Base-by-base conservation (phyloP, 1,139 yeast genomes). In the Candida sanyaensis region DNA sequence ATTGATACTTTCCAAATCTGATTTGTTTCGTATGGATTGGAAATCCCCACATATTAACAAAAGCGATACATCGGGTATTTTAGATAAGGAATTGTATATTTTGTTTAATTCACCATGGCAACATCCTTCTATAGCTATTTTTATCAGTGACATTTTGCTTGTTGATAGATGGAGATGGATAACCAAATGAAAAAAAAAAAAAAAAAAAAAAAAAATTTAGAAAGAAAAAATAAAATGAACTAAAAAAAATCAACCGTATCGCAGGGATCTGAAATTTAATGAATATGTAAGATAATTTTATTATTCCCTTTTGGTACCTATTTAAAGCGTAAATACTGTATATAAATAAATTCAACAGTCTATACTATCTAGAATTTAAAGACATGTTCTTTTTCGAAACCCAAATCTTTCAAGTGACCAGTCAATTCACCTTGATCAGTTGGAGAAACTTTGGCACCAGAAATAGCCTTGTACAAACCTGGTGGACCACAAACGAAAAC, bases 401-500 rank as follows among this genome's bases (percentile, higher is more conserved):
- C 97, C 59, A 95, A 80, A 39, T 93, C 97, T 62, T 83, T 83
- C 66, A 95, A 83, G 47, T 83, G 81, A 63, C 99, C 99, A 36
- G 84, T 75, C 50, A 95, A 81, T 71, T 89, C 97, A 69, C 99
- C 99, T 76, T 93, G 99, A 65, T 92, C 98, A 49, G 85, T 64
- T 59, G 97, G 96, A 46, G 96, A 84, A 42, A 72, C 78, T 80
- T 93, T 93, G 60, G 71, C 69, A 64, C 99, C 99, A 37, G 97
- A 90, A 58, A 68, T 49, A 44, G 72, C 70, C 49, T 66, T 63
- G 56, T 66, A 66, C 44, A 68, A 59, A 39, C 63, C 69, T 52
- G 97, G 97, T 50, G 99, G 99, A 29, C 99, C 97, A 69, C 99
- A 95, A 50, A 93, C 71, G 61, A 93, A 81, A 54, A 93, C 71